Evolutionary conservation across 208 protist genomes (phyloP).

Genomic region (Acanthamoeba royreba): DNA sequence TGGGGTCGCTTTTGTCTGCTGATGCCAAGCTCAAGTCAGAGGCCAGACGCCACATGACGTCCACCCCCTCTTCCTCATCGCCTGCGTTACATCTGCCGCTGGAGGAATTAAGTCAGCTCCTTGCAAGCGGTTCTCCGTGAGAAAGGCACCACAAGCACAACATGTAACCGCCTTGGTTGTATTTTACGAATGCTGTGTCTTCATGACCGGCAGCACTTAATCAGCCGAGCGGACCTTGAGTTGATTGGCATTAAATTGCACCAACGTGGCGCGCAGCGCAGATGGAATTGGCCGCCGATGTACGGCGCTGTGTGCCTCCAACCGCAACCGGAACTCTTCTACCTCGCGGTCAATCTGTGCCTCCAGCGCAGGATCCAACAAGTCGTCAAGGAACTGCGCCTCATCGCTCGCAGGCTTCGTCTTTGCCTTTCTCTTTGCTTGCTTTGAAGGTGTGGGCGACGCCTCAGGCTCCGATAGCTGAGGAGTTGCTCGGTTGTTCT

Average conservation of each 20-base stretch:
- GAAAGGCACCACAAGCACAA: too few relatives aligned
- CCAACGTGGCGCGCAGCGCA: neutral
- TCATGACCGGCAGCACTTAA: too few relatives aligned
- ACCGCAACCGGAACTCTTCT: neutral
- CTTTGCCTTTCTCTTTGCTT: neutral
- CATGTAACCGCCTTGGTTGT: too few relatives aligned
- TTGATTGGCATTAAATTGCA: too few relatives aligned
- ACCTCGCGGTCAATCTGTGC: conserved; percentile 10
- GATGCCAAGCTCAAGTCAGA: neutral
- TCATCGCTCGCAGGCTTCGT: neutral
- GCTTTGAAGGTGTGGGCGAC: neutral
- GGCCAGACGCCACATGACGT: neutral
- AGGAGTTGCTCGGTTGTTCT: neutral
- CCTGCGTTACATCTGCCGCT: too few relatives aligned
- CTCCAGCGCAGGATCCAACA: neutral
- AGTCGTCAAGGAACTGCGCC: neutral
- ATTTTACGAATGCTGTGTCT: too few relatives aligned
- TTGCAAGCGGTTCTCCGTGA: too few relatives aligned
- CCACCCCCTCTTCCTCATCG: too few relatives aligned
- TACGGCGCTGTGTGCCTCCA: neutral
- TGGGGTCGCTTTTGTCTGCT: neutral
- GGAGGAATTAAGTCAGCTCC: too few relatives aligned
- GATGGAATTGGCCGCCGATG: neutral
- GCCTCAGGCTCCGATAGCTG: neutral
- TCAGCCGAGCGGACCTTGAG: too few relatives aligned